A percentile compares a stretch with the other conserved stretches of the same genome.
Evolutionary conservation across 768 basidiomycete genomes (phyloP).

Genomic region (Pulveroboletus ravenelii): DNA sequence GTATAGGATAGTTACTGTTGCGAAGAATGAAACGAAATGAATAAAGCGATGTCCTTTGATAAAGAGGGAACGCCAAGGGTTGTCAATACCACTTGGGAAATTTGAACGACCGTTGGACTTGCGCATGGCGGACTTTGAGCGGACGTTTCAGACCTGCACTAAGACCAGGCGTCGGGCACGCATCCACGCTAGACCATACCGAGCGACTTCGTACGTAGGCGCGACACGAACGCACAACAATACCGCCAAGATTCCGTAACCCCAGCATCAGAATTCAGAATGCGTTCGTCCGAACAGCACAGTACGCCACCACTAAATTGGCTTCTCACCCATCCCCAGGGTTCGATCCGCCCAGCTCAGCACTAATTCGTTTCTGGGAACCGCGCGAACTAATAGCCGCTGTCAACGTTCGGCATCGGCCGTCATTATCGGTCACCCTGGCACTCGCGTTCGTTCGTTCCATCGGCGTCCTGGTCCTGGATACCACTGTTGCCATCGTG

Average conservation of each 20-base stretch:
- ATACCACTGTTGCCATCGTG: too few relatives aligned
- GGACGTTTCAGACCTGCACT: constrained; percentile 12
- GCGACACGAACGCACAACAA: constrained; percentile 10
- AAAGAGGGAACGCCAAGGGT: not conserved
- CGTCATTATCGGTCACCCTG: too few relatives aligned
- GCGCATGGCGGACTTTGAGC: not conserved
- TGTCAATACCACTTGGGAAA: not conserved
- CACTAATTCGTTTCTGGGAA: too few relatives aligned
- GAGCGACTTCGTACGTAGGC: constrained; percentile 3
- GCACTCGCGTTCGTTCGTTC: too few relatives aligned
- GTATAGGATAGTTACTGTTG: constrained; percentile 22
- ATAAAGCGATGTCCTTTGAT: constrained; percentile 13
- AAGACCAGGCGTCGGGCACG: not conserved
- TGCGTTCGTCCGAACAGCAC: constrained; percentile 3
- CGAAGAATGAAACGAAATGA: constrained; percentile 46
- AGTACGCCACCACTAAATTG: not conserved
- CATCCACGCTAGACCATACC: constrained; percentile 13
- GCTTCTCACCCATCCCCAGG: too few relatives aligned
- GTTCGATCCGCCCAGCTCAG: too few relatives aligned
- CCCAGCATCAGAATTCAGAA: not conserved
- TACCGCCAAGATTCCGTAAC: constrained; percentile 16
- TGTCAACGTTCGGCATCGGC: too few relatives aligned
- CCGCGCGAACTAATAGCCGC: too few relatives aligned
- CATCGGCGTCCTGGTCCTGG: too few relatives aligned
- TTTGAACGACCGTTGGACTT: not conserved